Conservation (phyloP, 805 yeast genomes). For the Candida vaughaniae region DNA sequence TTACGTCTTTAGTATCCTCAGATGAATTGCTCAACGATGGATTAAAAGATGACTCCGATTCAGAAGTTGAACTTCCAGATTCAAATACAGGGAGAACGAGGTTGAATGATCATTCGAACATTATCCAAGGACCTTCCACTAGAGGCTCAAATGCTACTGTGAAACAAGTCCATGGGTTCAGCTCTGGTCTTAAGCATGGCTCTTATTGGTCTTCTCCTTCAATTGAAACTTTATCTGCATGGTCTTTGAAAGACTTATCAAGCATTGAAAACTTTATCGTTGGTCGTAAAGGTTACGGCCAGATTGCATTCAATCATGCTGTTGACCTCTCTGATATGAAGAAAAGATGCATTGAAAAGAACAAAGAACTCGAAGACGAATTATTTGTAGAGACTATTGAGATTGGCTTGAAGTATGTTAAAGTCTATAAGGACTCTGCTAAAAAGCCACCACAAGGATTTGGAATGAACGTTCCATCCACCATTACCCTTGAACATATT, state of each 20-base stretch:
- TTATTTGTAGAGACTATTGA: conserved; percentile 33
- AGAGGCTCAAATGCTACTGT: neutral
- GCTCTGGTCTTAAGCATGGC: conserved; percentile 11
- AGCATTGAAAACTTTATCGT: conserved; percentile 62
- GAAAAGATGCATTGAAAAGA: conserved; percentile 32
- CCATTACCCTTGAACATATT: conserved; percentile 61
- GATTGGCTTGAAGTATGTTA: conserved; percentile 51
- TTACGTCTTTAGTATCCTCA: conserved; percentile 14
- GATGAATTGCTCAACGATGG: conserved; percentile 12
- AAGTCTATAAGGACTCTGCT: conserved; percentile 58
- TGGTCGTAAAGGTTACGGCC: conserved; percentile 69
- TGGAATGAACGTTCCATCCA: conserved; percentile 77
- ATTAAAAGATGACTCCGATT: conserved; percentile 7
- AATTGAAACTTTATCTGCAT: conserved; percentile 43
- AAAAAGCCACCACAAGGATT: conserved; percentile 60
- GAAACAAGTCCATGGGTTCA: too few relatives aligned
- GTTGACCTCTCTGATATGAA: conserved; percentile 65
- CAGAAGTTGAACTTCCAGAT: conserved; percentile 6
- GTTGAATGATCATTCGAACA: neutral
- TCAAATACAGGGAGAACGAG: neutral
- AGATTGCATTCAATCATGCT: conserved; percentile 61
- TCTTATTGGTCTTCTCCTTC: conserved; percentile 79
- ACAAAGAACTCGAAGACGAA: conserved; percentile 39
- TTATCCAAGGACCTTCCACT: neutral
- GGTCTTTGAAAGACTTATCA: conserved; percentile 48